Evolutionary conservation across 1,139 yeast genomes (phyloP).

Genomic region (Candida sanyaensis): DNA sequence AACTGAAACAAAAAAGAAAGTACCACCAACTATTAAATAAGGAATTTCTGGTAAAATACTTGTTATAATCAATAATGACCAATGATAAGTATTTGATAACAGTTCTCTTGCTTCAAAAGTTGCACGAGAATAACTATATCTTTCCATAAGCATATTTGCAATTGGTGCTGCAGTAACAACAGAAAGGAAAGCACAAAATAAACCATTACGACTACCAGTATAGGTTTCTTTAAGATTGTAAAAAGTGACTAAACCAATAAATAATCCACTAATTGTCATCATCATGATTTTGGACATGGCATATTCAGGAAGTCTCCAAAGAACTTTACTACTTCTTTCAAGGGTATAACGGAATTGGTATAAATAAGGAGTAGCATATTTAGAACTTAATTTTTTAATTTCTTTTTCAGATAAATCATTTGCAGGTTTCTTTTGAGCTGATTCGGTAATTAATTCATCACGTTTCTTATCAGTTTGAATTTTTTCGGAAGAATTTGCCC

Average conservation of each 20-base stretch:
- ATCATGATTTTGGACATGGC: conserved; percentile 44
- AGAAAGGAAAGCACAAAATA: conserved; percentile 53
- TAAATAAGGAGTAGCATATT: conserved; percentile 39
- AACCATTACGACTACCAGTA: conserved; percentile 53
- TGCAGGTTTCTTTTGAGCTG: conserved; percentile 2
- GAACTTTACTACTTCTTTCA: conserved; percentile 33
- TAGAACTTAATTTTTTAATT: conserved; percentile 14
- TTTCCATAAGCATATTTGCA: conserved; percentile 37
- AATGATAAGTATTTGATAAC: conserved; percentile 65
- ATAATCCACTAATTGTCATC: conserved; percentile 47
- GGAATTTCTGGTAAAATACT: conserved; percentile 58
- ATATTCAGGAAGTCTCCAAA: conserved; percentile 48
- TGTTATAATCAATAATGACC: conserved; percentile 55
- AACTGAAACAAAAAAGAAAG: conserved; percentile 53
- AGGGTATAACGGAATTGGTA: conserved; percentile 38
- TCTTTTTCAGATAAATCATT: conserved; percentile 8
- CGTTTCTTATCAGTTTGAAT: conserved; percentile 19
- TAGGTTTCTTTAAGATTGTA: conserved; percentile 38
- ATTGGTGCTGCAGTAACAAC: conserved; percentile 53
- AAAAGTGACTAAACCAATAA: conserved; percentile 53
- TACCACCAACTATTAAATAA: conserved; percentile 52
- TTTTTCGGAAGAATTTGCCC: conserved; percentile 42
- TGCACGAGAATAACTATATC: conserved; percentile 55
- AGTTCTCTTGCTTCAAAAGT: conserved; percentile 64
- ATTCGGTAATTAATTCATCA: conserved; percentile 20